A percentile compares a stretch with the other conserved stretches of the same genome.
Evolutionary conservation across 208 protist species (phyloP).

Genomic region (Hexamita inflata): DNA sequence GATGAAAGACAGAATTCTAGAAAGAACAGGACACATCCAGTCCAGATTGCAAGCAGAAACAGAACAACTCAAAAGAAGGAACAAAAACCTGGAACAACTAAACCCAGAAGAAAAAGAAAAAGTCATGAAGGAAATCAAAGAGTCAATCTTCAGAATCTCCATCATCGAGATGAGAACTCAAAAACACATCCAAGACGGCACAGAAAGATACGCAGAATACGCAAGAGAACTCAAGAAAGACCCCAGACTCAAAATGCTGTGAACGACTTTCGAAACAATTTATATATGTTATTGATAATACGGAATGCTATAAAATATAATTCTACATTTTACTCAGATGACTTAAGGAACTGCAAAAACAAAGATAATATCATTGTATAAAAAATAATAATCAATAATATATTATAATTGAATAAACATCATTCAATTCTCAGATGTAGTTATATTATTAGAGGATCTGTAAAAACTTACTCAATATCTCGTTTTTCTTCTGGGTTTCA

Average conservation of each 20-base stretch:
- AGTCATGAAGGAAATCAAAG: not conserved
- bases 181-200: constrained; percentile 1
- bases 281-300: too few relatives aligned
- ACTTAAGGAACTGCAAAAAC: too few relatives aligned
- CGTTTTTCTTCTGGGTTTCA: too few relatives aligned
- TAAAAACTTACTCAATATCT: too few relatives aligned
- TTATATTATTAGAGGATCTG: too few relatives aligned
- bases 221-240: not conserved
- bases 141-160: constrained; percentile 1
- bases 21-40: constrained; percentile 6
- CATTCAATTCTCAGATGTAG: too few relatives aligned
- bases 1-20: not conserved
- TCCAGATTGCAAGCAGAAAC: constrained; percentile 10
- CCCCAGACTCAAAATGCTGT: not conserved
- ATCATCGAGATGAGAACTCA: constrained; percentile 2
- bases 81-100: constrained; percentile 8
- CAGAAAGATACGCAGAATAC: not conserved
- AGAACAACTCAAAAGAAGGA: constrained; percentile 6
- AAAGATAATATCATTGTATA: too few relatives aligned
- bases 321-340: too few relatives aligned
- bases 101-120: not conserved
- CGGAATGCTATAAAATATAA: too few relatives aligned
- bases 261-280: too few relatives aligned
- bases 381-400: too few relatives aligned
- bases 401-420: too few relatives aligned